Evolutionary conservation across 1,284 basidiomycete species (phyloP), one percentile per base, ranked within the genome.

Genomic region (Moniliella sp.): DNA sequence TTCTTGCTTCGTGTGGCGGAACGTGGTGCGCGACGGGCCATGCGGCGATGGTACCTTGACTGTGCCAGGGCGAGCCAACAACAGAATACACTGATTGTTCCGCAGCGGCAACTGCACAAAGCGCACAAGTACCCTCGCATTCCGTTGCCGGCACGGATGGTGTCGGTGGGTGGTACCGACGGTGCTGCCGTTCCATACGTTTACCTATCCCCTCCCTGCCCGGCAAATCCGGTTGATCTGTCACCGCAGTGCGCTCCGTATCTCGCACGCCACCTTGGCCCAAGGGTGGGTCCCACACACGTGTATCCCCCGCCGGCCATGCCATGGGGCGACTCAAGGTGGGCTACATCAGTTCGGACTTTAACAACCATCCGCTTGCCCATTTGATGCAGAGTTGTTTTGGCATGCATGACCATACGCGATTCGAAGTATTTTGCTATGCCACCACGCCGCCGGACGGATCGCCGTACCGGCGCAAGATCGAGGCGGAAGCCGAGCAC

Each of bases 381-480:
- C 72, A 74, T 42, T 61, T 73, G 30, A 72, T 73, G 69, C 69
- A 70, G 47, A 70, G 67, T 4, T 69, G 70, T 16, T 74, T 74
- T 44, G 57, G 63, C 7, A 61, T 71, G 33, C 72, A 74, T 45
- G 62, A 71, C 44, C 54, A 43, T 12, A 40, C 51, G 18, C 54
- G 52, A 5, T 71, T 73, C 55, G 64, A 65, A 23, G 55, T 73
- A 3, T 67, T 62, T 42, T 62, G 69, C 21, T 74, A 74, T 44
- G 70, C 71, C 4, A 71, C 69, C 7, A 70, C 65, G 28, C 52
- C 65, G 4, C 66, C 68, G 19, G 72, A 74, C 44, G 64, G 65
- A 9, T 69, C 69, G 3, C 48, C 61, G 5, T 70, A 70, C 50
- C 65, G 72, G 10, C 57, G 54, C 12, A 65, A 68, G 45, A 73